Evolutionary conservation across 306 rosid species (phyloP), one percentile per base, ranked within the genome.

Genomic region (Oxytropis ochrocephala): DNA sequence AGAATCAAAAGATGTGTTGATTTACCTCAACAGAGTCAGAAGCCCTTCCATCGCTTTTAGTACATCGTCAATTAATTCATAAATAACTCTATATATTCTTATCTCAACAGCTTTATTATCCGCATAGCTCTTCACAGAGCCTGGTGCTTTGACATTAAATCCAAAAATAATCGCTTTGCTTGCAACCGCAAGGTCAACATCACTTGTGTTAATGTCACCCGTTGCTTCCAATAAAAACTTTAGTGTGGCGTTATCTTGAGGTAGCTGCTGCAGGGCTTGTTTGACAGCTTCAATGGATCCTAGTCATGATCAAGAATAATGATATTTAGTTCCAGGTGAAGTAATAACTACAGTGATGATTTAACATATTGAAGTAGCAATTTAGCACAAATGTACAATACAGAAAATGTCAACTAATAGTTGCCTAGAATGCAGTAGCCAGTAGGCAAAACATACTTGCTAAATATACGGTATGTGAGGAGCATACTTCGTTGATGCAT

Each of bases 1-100:
- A 50, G 16, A 16, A 75, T 53, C 14, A 47, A 33, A 60, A 54
- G 51, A 50, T 49, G 70, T 57, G 58, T 70, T 69, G 67, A 79
- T 76, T 79, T 65, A 94, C 99, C 97, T 89, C 95, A 64, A 91
- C 91, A 52, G 85, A 64, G 6, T 94, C 27, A 94, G 74, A 48
- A 94, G 97, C 46, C 97, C 99, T 81, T 94, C 99, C 99, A 94
- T 94, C 76, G 99, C 99, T 6, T 87, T 87, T 71, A 97, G 81
- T 30, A 91, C 91, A 30, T 94, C 97, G 65, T 88, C 99, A 38
- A 91, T 91, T 27, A 94, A 89, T 72, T 94, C 99, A 65, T 94
- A 94, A 64, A 94, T 94, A 48, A 94, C 91, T 91, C 77, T 87
- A 72, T 94, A 94, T n/a, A 85, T 64, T 77, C 99, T 82, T 79